These are phyloP conservation scores for Canavalia gladiata DNA, from an alignment of 306 rosid genomes.

Conservation along the genomic window DNA sequence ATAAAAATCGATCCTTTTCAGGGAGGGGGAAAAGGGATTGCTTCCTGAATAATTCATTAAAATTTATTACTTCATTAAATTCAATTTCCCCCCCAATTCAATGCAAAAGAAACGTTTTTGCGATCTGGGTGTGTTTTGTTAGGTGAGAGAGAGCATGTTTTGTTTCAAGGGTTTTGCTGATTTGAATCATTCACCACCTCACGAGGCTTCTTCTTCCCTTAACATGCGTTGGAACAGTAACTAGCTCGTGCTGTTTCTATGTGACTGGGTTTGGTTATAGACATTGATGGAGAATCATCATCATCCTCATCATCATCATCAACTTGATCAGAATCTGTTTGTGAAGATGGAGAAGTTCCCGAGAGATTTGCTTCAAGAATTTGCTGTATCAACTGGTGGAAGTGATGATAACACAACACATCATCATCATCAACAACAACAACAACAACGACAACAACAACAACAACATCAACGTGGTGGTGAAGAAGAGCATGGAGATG, in stretches of 20 bases:
- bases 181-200: conserved; percentile 28
- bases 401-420: neutral
- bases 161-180: conserved; percentile 54
- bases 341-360: conserved; percentile 69
- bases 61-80: neutral
- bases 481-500: conserved; percentile 18
- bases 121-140: conserved; percentile 46
- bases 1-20: neutral
- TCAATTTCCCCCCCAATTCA: neutral
- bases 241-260: conserved; percentile 12
- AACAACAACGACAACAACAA: neutral
- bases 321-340: conserved; percentile 28
- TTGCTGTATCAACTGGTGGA: conserved; percentile 50
- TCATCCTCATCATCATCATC: neutral
- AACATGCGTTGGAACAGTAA: conserved; percentile 33
- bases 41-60: conserved; percentile 10
- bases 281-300: conserved; percentile 33
- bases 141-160: conserved; percentile 22
- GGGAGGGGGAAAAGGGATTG: neutral
- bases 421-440: neutral
- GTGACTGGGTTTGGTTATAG: neutral
- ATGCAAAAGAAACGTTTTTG: conserved; percentile 24
- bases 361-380: conserved; percentile 84
- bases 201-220: neutral
- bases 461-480: neutral